phyloP scores from a whole-genome alignment of 768 basidiomycete species.

The Omphalotus guepiniiformis region DNA sequence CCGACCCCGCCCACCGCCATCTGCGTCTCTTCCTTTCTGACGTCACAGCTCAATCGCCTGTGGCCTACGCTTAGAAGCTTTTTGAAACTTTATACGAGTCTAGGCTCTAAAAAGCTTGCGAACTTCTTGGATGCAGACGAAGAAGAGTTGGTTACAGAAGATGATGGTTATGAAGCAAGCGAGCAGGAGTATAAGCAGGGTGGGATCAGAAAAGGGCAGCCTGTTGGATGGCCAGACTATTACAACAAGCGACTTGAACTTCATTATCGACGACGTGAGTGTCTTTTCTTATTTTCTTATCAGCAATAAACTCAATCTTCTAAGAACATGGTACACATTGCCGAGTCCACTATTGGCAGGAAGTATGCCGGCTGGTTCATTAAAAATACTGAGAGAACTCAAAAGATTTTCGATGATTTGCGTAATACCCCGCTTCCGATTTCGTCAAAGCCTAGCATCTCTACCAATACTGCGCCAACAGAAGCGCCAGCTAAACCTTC shows the following conservation, averaged over 20 bases:
- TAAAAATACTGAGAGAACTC: constrained; percentile 89
- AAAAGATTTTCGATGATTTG: constrained; percentile 80
- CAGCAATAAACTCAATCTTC: background rate
- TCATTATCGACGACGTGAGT: constrained; percentile 88
- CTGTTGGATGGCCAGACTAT: constrained; percentile 84
- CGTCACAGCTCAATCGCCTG: constrained; percentile 68
- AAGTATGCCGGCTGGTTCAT: constrained; percentile 98
- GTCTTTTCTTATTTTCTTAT: background rate
- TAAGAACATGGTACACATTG: constrained; percentile 95
- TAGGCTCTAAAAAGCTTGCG: constrained; percentile 88
- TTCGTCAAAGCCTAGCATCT: too few species aligned
- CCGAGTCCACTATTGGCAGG: constrained; percentile 89
- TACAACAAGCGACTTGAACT: constrained; percentile 91
- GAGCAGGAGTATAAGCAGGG: constrained; percentile 71
- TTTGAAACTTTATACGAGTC: constrained; percentile 91
- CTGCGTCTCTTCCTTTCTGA: constrained; percentile 81
- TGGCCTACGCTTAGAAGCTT: constrained; percentile 84
- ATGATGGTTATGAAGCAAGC: constrained; percentile 95
- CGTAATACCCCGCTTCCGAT: constrained; percentile 49
- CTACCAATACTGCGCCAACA: too few species aligned
- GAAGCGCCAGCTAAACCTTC: too few species aligned
- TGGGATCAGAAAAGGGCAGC: constrained; percentile 47
- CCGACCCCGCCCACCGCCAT: constrained; percentile 86
- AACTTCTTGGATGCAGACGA: constrained; percentile 91
- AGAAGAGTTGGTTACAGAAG: constrained; percentile 80